Conservation (phyloP, 257 asterid species). For the Rehmannia glutinosa region DNA sequence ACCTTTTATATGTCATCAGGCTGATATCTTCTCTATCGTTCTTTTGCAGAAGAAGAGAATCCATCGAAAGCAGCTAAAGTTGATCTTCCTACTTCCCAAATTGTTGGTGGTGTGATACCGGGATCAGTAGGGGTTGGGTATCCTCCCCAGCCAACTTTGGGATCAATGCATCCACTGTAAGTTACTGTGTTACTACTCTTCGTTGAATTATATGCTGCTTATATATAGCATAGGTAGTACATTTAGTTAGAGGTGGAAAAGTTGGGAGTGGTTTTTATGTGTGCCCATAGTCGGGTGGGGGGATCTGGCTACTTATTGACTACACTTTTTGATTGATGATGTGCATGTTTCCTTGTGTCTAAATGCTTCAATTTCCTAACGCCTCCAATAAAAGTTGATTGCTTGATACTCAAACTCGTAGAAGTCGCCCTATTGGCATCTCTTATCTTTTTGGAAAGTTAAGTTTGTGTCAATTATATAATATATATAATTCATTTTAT, state of each 20-base stretch:
- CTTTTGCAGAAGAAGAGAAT: conserved; percentile 63
- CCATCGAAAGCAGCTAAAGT: conserved; percentile 71
- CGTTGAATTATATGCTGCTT: background rate
- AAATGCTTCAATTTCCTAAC: background rate
- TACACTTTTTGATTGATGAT: background rate
- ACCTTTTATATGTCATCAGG: background rate
- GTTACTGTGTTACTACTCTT: conserved; percentile 8
- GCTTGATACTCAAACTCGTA: background rate
- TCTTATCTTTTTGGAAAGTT: background rate
- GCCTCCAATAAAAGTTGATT: background rate
- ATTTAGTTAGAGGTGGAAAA: background rate
- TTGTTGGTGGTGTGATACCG: conserved; percentile 46
- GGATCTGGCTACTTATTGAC: background rate
- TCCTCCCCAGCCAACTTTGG: conserved; percentile 54
- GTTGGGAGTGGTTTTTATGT: background rate
- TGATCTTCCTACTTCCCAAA: conserved; percentile 53
- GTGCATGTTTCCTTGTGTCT: background rate
- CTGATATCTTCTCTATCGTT: conserved; percentile 10
- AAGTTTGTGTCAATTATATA: background rate
- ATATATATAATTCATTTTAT: background rate
- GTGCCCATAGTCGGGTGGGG: background rate
- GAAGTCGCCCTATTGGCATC: background rate
- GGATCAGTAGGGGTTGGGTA: conserved; percentile 47
- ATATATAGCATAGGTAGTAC: background rate
- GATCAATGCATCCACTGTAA: conserved; percentile 55